Percentiles rank a stretch among this genome's conserved stretches.
These are phyloP conservation scores for Geranium incanum DNA, from an alignment of 441 rosid species.

Conservation along the genomic window DNA sequence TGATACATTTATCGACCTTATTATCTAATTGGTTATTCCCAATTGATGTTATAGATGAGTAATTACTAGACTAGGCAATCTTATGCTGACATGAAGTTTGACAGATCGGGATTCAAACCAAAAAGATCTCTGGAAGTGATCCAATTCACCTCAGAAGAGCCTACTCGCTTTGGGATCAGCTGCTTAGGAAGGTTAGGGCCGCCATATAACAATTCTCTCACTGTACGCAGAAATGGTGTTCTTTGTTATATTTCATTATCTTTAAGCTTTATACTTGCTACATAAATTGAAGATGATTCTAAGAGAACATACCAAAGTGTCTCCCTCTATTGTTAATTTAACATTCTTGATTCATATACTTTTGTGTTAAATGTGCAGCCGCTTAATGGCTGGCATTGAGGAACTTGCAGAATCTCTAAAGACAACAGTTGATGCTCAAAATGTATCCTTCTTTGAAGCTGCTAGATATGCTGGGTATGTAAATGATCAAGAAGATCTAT, in stretches of 20 bases:
- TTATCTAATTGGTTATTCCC: constrained; percentile 2
- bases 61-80: constrained; percentile 2
- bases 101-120: constrained; percentile 76
- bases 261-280: background rate
- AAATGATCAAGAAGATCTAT: constrained; percentile 43
- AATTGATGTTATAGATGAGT: background rate
- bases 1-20: constrained; percentile 1
- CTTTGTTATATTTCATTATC: background rate
- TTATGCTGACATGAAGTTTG: constrained; percentile 15
- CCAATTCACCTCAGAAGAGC: constrained; percentile 88
- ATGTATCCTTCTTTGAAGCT: constrained; percentile 63
- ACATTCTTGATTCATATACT: constrained; percentile 13
- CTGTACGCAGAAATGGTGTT: background rate
- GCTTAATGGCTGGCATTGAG: constrained; percentile 64
- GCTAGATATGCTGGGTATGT: constrained; percentile 80
- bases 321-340: background rate
- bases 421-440: constrained; percentile 60
- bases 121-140: constrained; percentile 74
- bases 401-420: constrained; percentile 52
- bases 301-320: background rate
- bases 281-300: background rate
- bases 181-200: constrained; percentile 79
- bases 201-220: background rate
- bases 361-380: constrained; percentile 43
- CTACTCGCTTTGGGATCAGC: constrained; percentile 85